Base-by-base conservation (phyloP, 2,329 filamentous ascomycete genomes). In the Alternaria novae-zelandiae region DNA sequence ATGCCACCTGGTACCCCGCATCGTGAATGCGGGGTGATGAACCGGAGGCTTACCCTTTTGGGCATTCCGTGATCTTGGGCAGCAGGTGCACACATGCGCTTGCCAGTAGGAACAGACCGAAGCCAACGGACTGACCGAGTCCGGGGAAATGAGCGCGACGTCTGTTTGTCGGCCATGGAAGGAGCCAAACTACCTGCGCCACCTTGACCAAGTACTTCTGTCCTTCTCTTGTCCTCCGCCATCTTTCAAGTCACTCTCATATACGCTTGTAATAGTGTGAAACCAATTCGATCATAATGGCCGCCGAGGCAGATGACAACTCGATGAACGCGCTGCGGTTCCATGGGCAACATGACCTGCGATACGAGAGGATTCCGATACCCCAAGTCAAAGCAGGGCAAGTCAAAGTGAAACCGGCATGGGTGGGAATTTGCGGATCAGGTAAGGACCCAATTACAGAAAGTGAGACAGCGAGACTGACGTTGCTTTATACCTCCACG, bases 321-420 rank as follows among this genome's bases (percentile, higher is more conserved):
- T 80, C 72, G 10, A 83, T 84, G 82, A 82, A 82, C 63, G 82
- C 82, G n/a, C 73, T 84, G 9, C 79, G 82, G 4, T 84, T 82
- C 69, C 78, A 84, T 66, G 82, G 82, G 17, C 73, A 83, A 61
- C 70, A 76, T 47, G 82, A 84, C 58, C 70, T 84, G 63, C 70
- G 82, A 47, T 79, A 81, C 45, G 82, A 84, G 51, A 67, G 80
- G 25, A 79, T 84, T 47, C 77, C 81, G 17, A 70, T 82, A 21
- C 82, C 82, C 13, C 66, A 75, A 59, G 72, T 81, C 26, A 76
- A 75, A 36, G 72, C 78, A 57, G 81, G 80, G 3, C 79, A 82
- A 57, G 81, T 83, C 41, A 83, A 83, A 70, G 65, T 83, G 21
- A 77, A 74, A 54, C 81, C 81, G 28, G 75, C 79, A 5, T 83